These are phyloP conservation scores for Rhododendron ferrugineum DNA, from an alignment of 148 eudicot species.

Conservation along the genomic window DNA sequence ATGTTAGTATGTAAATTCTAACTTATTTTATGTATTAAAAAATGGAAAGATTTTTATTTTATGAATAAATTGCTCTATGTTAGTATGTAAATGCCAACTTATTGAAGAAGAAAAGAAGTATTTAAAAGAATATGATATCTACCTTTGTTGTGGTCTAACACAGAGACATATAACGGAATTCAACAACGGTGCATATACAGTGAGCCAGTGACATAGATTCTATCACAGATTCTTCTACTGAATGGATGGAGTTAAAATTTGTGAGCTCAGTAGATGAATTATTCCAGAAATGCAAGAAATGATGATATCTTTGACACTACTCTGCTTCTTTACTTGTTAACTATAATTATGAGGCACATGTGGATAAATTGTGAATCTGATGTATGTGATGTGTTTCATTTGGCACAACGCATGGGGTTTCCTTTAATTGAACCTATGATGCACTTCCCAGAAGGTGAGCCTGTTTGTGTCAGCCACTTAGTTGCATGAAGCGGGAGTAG, in stretches of 20 bases:
- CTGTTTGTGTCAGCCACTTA: neutral
- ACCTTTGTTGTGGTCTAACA: neutral
- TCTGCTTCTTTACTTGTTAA: neutral
- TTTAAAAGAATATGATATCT: neutral
- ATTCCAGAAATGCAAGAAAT: neutral
- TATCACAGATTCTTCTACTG: neutral
- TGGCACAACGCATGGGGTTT: neutral
- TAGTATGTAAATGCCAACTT: neutral
- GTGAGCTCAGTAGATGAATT: neutral
- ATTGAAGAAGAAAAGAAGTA: neutral
- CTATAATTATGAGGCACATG: neutral
- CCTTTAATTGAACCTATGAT: neutral
- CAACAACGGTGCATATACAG: too few species aligned
- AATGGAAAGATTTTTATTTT: neutral
- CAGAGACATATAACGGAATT: neutral
- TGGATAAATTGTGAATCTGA: neutral
- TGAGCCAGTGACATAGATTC: too few species aligned
- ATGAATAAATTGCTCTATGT: neutral
- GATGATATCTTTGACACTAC: neutral
- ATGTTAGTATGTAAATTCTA: too few species aligned
- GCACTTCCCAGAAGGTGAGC: neutral
- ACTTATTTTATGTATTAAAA: too few species aligned
- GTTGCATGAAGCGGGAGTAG: too few species aligned
- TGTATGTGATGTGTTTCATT: neutral
- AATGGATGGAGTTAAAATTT: neutral